A percentile compares a stretch with the other conserved stretches of the same genome.
Conservation (phyloP, 345 rosid species). For the Balakata baccata region DNA sequence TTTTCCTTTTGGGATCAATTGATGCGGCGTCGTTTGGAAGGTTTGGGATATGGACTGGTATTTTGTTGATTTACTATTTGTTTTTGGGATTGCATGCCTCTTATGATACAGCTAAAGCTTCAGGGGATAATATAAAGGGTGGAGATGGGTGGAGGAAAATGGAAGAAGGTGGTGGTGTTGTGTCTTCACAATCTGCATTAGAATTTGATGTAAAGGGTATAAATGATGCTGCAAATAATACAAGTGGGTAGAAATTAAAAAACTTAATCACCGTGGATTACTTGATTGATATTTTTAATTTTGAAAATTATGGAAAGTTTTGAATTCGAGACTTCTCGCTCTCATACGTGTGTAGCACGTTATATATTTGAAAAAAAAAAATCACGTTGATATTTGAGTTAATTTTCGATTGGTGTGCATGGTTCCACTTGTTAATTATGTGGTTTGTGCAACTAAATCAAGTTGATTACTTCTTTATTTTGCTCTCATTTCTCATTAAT, state of each 20-base stretch:
- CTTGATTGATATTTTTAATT: too few species aligned
- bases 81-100: constrained; percentile 26
- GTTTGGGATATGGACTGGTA: constrained; percentile 21
- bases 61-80: constrained; percentile 22
- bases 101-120: constrained; percentile 21
- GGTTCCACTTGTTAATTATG: too few species aligned
- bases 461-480: too few species aligned
- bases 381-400: too few species aligned
- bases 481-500: too few species aligned
- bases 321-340: too few species aligned
- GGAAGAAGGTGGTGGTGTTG: constrained; percentile 15
- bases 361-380: too few species aligned
- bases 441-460: too few species aligned
- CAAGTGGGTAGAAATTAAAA: not conserved
- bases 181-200: not conserved
- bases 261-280: too few species aligned
- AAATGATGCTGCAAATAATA: not conserved
- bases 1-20: constrained; percentile 23
- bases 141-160: constrained; percentile 1
- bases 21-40: constrained; percentile 19
- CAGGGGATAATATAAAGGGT: not conserved
- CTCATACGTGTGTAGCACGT: too few species aligned
- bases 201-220: not conserved
- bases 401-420: too few species aligned
- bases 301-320: too few species aligned